A percentile compares a stretch with the other conserved stretches of the same genome.
Conservation (phyloP, 805 yeast species). For the Wickerhamomyces subpelliculosus region DNA sequence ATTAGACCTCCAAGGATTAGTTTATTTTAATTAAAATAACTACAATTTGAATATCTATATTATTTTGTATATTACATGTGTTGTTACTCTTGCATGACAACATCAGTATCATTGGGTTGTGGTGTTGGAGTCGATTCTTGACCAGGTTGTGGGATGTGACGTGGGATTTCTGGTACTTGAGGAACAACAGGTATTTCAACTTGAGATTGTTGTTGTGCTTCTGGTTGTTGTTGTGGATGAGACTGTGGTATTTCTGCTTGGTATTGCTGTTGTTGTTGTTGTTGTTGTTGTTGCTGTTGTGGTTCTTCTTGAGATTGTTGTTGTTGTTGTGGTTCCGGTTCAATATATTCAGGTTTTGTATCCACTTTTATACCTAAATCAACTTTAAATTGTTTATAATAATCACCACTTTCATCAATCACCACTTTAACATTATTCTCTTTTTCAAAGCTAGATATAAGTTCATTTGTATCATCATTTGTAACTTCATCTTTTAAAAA, state of each 20-base stretch:
- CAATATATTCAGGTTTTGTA: neutral
- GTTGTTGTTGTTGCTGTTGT: neutral
- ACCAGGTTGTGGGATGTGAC: neutral
- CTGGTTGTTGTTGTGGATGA: neutral
- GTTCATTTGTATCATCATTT: constrained; percentile 9
- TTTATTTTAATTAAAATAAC: no score
- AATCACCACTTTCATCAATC: constrained; percentile 2
- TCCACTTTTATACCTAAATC: neutral
- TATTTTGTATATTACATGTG: no score
- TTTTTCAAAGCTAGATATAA: constrained; percentile 9
- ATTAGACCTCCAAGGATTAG: no score
- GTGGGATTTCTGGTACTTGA: neutral
- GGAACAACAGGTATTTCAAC: neutral
- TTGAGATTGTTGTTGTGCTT: neutral
- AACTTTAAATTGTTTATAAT: constrained; percentile 1
- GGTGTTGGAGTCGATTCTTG: no score
- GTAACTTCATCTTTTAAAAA: constrained; percentile 11
- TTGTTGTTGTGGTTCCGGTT: neutral
- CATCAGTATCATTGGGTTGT: no score
- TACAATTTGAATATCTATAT: no score
- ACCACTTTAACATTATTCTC: constrained; percentile 11
- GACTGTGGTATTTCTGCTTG: neutral
- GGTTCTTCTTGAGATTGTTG: neutral
- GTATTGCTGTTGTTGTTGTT: neutral
- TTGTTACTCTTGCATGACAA: no score